These are phyloP conservation scores for Chrysanthemum makinoi DNA, from an alignment of 129 eudicot genomes.

Conservation along the genomic window DNA sequence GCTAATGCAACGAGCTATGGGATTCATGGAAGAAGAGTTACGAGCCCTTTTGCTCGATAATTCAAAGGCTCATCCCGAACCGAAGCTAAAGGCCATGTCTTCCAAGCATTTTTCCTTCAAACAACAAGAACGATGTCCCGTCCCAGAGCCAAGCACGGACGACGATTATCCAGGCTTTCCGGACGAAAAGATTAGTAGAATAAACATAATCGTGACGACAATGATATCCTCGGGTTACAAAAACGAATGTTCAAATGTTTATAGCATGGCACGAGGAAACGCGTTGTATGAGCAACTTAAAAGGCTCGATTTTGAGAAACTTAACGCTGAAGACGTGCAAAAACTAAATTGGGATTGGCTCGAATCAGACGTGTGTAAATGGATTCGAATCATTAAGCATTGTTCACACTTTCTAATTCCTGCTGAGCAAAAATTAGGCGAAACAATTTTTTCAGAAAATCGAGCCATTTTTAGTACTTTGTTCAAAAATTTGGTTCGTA, in stretches of 20 bases:
- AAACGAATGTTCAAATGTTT: conserved; percentile 66
- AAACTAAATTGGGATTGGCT: conserved; percentile 61
- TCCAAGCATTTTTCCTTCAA: conserved; percentile 30
- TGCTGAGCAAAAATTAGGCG: conserved; percentile 47
- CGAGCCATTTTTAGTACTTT: conserved; percentile 21
- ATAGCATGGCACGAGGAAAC: conserved; percentile 48
- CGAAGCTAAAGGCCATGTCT: conserved; percentile 19
- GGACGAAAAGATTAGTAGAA: conserved; percentile 19
- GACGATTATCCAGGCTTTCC: conserved; percentile 39
- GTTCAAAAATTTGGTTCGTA: conserved; percentile 44
- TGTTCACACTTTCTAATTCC: conserved; percentile 56
- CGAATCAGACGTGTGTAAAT: conserved; percentile 54
- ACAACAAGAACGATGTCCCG: conserved; percentile 12
- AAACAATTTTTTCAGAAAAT: conserved; percentile 43
- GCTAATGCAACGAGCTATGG: conserved; percentile 61
- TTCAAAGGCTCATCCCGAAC: conserved; percentile 10
- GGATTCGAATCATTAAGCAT: conserved; percentile 56
- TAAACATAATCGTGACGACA: conserved; percentile 39
- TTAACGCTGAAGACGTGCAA: conserved; percentile 62
- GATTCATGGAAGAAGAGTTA: conserved; percentile 61
- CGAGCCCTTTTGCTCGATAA: conserved; percentile 47
- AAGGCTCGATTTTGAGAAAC: conserved; percentile 45
- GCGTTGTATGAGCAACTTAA: conserved; percentile 47
- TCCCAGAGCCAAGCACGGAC: conserved; percentile 12
- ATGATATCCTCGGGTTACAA: conserved; percentile 66